Evolutionary conservation across 345 rosid genomes (phyloP).

Genomic region (Boechera stricta): DNA sequence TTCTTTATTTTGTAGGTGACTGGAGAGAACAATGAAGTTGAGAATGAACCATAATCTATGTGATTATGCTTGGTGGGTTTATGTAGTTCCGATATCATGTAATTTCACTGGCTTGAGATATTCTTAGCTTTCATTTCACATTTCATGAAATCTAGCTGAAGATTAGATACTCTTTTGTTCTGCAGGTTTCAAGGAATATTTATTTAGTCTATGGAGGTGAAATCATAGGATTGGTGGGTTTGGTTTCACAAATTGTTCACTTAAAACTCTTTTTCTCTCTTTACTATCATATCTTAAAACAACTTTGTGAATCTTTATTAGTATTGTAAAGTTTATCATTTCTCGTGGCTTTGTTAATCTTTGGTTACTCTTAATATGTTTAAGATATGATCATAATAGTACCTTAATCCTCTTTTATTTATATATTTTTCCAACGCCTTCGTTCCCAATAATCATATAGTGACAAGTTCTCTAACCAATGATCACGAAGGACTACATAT

Average conservation of each 20-base stretch:
- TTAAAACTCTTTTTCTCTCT: too few species aligned
- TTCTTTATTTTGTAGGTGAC: too few species aligned
- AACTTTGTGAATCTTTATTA: too few species aligned
- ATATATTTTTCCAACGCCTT: neutral
- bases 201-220: slow-evolving; percentile 99
- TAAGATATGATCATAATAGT: neutral
- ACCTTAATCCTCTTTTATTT: neutral
- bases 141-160: too few species aligned
- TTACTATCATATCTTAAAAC: too few species aligned
- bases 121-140: too few species aligned
- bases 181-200: slow-evolving; percentile 92
- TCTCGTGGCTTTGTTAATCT: neutral
- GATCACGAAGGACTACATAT: neutral
- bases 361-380: slow-evolving; percentile 3
- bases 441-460: neutral
- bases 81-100: too few species aligned
- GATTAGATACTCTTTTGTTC: too few species aligned
- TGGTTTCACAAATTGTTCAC: slow-evolving; percentile 97
- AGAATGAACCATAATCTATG: too few species aligned
- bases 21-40: too few species aligned
- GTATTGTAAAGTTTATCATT: neutral
- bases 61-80: too few species aligned
- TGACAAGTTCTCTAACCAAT: neutral
- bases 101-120: too few species aligned
- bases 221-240: slow-evolving; percentile 98